Conservation (phyloP, 2,329 filamentous ascomycete species). For the Fusarium anguioides region DNA sequence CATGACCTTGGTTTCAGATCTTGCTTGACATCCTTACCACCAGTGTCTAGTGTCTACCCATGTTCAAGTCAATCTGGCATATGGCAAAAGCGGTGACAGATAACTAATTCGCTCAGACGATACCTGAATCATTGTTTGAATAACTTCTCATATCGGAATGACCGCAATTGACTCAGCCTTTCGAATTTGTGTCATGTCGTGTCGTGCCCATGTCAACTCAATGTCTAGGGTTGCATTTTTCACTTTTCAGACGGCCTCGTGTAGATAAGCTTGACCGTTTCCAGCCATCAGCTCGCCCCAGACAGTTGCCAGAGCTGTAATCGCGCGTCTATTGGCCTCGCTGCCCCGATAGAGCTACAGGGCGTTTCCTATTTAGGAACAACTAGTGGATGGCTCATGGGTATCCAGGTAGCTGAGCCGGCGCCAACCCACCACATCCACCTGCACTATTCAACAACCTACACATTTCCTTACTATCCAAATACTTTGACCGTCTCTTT, state of each 20-base stretch:
- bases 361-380: constrained; percentile 39
- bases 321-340: constrained; percentile 46
- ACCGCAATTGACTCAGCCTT: constrained; percentile 36
- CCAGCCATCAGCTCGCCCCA: constrained; percentile 44
- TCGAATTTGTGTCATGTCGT: constrained; percentile 9
- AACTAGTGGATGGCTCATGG: constrained; percentile 44
- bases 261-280: constrained; percentile 37
- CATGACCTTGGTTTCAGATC: constrained; percentile 22
- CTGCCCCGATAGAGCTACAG: constrained; percentile 28
- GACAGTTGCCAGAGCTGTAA: constrained; percentile 38
- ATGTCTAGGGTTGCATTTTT: constrained; percentile 32
- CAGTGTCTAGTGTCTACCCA: background rate
- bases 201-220: background rate
- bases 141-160: constrained; percentile 30
- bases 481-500: constrained; percentile 26
- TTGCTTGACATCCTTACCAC: constrained; percentile 8
- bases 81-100: background rate
- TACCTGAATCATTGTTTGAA: constrained; percentile 12
- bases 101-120: background rate
- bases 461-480: constrained; percentile 3
- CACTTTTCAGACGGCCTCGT: constrained; percentile 40
- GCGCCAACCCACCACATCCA: constrained; percentile 32
- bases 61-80: constrained; percentile 16
- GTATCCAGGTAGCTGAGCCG: constrained; percentile 44
- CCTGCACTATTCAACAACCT: constrained; percentile 28